Percentiles rank a stretch among this genome's conserved stretches.
Evolutionary conservation across 306 rosid genomes (phyloP).

Genomic region (Vachellia pachyceras): DNA sequence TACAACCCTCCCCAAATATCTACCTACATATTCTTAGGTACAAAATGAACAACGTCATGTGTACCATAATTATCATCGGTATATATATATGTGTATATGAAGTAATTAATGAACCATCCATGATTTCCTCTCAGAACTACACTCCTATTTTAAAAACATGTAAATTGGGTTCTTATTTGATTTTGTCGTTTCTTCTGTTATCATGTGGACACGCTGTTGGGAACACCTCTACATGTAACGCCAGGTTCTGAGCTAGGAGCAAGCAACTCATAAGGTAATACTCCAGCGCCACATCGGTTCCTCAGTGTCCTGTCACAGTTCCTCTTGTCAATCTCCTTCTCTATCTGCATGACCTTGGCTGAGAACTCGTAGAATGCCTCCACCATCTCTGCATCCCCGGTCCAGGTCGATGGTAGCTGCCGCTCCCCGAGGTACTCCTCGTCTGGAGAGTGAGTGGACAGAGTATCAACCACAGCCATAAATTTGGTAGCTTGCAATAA

Average conservation of each 20-base stretch:
- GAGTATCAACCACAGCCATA: slow-evolving; percentile 82
- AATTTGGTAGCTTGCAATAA: slow-evolving; percentile 71
- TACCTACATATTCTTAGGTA: neutral
- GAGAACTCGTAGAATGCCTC: slow-evolving; percentile 75
- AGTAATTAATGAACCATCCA: neutral
- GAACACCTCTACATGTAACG: slow-evolving; percentile 87
- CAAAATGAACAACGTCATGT: neutral
- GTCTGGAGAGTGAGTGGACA: slow-evolving; percentile 86
- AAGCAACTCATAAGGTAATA: slow-evolving; percentile 81
- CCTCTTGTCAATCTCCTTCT: slow-evolving; percentile 72
- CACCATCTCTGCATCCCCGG: slow-evolving; percentile 64
- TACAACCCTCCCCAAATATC: neutral
- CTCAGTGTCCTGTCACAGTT: slow-evolving; percentile 56
- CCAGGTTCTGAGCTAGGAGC: slow-evolving; percentile 86
- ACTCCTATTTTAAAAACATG: neutral
- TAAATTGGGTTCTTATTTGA: slow-evolving; percentile 4
- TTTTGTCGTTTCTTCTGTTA: neutral
- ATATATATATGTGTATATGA: neutral
- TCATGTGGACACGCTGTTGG: slow-evolving; percentile 83
- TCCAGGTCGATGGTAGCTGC: slow-evolving; percentile 72
- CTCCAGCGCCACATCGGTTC: slow-evolving; percentile 88
- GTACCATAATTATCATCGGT: neutral
- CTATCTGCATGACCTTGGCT: slow-evolving; percentile 60
- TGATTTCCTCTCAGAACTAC: neutral
- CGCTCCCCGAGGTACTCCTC: slow-evolving; percentile 92